Evolutionary conservation across 495 filamentous ascomycete genomes (phyloP), one percentile per base, ranked within the genome.

Genomic region (Bacidia gigantensis): DNA sequence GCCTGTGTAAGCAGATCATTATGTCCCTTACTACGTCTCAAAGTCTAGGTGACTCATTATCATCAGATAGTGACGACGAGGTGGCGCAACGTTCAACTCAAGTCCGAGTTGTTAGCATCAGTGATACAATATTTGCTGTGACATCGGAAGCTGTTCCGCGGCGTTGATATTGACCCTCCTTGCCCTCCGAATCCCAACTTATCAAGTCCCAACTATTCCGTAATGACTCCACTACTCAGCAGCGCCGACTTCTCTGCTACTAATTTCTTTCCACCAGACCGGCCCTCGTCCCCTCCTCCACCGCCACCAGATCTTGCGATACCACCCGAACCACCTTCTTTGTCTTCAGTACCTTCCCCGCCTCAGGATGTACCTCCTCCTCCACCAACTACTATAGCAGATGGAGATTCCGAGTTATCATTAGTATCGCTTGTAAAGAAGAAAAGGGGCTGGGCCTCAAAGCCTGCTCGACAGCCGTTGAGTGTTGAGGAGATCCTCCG

Each of bases 401-500:
- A 55, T 47, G 72, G 58, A 29, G 50, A 55, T 2, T 1, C 11
- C 18, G 45, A 12, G 5, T 5, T 10, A 5, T 29, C 47, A 3
- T 70, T 65, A 12, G 65, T 70, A 11, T 63, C 61, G 11, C 57
- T 58, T 42, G 46, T 26, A 18, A 41, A 42, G 52, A 79, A 77
- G 63, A 82, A 83, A 62, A 58, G 64, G 48, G 77, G 75, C 62
- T 79, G 77, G 74, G 71, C 70, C 2, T 55, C 64, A 0, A 64
- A 67, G 14, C 35, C 20, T 20, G 52, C 40, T 55, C 32, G 56
- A 51, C 47, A 57, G 41, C 86, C 86, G 21, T 62, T 87, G 39
- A 86, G 81, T 64, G 83, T 88, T 23, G 85, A 89, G 57, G 84
- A 89, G 49, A 72, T 89, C 14, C 69, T 89, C 32, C 73, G 75